Conservation (phyloP, 1,139 yeast species). For the Kurtzmaniella quercitrusa region DNA sequence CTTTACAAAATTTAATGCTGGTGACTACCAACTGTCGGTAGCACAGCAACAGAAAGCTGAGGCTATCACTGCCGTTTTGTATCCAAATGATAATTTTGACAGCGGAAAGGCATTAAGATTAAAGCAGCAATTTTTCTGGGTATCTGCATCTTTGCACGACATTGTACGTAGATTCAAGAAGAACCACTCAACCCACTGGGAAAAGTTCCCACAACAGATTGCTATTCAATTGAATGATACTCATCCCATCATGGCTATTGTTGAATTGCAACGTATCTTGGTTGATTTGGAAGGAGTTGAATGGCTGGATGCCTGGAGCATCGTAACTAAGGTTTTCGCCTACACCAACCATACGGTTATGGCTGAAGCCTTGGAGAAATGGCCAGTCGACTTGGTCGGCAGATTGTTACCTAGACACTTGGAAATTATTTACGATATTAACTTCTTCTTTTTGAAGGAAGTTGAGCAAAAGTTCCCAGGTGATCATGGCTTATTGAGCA, state of each 20-base stretch:
- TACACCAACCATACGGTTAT: conserved; percentile 94
- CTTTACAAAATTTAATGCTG: conserved; percentile 85
- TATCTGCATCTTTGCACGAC: conserved; percentile 88
- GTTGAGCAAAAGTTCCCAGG: conserved; percentile 76
- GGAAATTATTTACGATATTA: conserved; percentile 86
- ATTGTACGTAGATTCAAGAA: conserved; percentile 88
- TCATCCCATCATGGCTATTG: conserved; percentile 90
- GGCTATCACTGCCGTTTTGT: conserved; percentile 84
- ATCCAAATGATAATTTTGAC: conserved; percentile 90
- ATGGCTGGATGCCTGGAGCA: conserved; percentile 85
- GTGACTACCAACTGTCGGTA: conserved; percentile 86
- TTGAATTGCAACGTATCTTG: conserved; percentile 81
- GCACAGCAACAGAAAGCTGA: conserved; percentile 84
- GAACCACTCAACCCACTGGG: conserved; percentile 66
- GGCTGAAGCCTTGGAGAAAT: conserved; percentile 92
- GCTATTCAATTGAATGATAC: conserved; percentile 95
- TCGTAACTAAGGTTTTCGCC: conserved; percentile 79
- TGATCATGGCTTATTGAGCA: conserved; percentile 57
- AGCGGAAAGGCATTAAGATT: conserved; percentile 89
- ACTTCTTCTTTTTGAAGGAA: conserved; percentile 68
- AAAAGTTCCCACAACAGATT: conserved; percentile 76
- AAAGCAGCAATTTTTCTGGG: conserved; percentile 97
- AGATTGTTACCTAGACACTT: conserved; percentile 84
- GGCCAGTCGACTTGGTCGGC: conserved; percentile 85
- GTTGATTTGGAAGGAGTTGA: conserved; percentile 77